Base-by-base conservation (phyloP, 495 filamentous ascomycete species). In the Xylona heveae region DNA sequence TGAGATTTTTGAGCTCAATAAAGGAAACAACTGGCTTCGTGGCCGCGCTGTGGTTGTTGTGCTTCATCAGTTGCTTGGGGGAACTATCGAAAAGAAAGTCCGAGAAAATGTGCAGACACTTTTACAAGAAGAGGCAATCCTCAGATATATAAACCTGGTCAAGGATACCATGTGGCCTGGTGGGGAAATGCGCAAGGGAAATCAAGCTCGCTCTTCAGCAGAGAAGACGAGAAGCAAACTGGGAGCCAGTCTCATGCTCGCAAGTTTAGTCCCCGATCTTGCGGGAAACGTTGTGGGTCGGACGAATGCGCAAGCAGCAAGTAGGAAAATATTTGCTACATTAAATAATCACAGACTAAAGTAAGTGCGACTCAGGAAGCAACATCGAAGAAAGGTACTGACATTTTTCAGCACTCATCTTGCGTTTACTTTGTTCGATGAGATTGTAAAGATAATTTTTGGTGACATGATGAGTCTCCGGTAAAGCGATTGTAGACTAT, bases 1-100 rank as follows among this genome's bases (percentile, higher is more conserved):
- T 24, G 90, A 95, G 55, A 64, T 80, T 7, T 99, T 99, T 49
- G 83, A 93, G 47, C 65, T 95, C 17, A 92, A 93, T 46, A 69
- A 73, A 19, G 84, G 82, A 12, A 92, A 84, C 50, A 95, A 90
- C 48, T 82, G 76, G 76, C 67, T 99, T 4, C 77, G 90, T 12
- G 90, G 88, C 6, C 71, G 90, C 12, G 88, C 90, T 9, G 90
- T 95, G 1, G 85, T 99, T 18, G 85, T 77, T 6, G 70, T 77
- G 6, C 57, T 77, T 14, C 71, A 77, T 32, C 70, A 77, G 35
- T 60, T 77, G 3, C 62, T 77, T 3, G 93, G 57, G 38, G 92
- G 62, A 50, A 95, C 64, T 43, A 90, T 99, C 36, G 90, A 99
- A 55, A 72, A 84, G 19, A 88, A 85, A 51, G 74, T 93, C 22